Conservation (phyloP, 257 asterid genomes). For the Solanum sitiens region DNA sequence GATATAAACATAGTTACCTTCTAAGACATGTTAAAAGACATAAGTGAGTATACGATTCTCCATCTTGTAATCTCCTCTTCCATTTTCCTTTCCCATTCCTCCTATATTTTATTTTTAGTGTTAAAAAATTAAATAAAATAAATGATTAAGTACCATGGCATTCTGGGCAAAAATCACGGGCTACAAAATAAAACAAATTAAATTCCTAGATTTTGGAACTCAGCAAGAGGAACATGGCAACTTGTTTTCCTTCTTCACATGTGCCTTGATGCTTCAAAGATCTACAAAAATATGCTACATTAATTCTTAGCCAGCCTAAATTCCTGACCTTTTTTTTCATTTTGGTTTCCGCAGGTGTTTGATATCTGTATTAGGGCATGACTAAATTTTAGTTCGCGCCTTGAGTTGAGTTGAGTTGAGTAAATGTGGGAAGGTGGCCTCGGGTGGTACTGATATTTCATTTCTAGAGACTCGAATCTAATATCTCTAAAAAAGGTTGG, state of each 20-base stretch:
- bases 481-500: neutral
- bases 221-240: neutral
- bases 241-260: neutral
- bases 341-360: neutral
- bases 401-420: too few relatives aligned
- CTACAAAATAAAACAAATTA: neutral
- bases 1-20: neutral
- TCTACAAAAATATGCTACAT: neutral
- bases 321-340: neutral
- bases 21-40: neutral
- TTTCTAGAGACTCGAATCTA: neutral
- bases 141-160: neutral
- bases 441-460: neutral
- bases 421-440: neutral
- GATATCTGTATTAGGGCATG: neutral
- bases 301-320: neutral
- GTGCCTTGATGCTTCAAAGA: neutral
- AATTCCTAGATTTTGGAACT: neutral
- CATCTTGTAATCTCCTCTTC: neutral
- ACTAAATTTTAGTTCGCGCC: neutral
- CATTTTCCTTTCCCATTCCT: neutral
- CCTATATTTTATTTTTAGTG: neutral
- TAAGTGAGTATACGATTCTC: neutral
- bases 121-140: neutral
- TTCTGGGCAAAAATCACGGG: neutral